phyloP scores from a whole-genome alignment of 768 basidiomycete genomes.

The Tricholoma furcatifolium region DNA sequence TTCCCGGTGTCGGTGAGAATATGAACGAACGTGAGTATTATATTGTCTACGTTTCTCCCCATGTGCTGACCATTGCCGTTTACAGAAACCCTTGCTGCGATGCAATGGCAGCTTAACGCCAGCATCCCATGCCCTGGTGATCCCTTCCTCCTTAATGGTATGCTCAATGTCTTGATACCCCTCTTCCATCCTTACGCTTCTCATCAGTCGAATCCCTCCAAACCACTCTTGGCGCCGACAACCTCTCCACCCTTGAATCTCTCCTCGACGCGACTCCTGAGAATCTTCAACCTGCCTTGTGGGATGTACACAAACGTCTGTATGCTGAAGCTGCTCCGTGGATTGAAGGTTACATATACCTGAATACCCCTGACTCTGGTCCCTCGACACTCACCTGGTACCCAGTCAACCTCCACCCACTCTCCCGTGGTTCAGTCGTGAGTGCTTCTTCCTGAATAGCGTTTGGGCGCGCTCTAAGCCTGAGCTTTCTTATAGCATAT shows the following conservation, averaged over 20 bases:
- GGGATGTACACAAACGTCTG: not conserved
- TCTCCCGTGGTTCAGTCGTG: not conserved
- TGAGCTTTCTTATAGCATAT: too few relatives aligned
- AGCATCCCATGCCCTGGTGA: not conserved
- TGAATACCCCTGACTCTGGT: not conserved
- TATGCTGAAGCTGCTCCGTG: not conserved
- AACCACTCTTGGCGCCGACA: not conserved
- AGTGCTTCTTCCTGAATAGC: not conserved
- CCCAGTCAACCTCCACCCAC: not conserved
- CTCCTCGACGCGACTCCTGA: not conserved
- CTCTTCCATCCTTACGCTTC: too few relatives aligned
- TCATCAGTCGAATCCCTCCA: not conserved
- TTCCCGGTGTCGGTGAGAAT: conserved; percentile 9
- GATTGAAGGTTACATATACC: not conserved
- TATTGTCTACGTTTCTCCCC: not conserved
- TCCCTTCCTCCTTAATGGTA: not conserved
- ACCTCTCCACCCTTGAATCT: not conserved
- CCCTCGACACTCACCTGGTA: not conserved
- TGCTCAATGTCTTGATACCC: too few relatives aligned
- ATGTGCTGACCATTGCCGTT: not conserved
- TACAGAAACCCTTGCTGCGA: not conserved
- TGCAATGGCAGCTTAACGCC: conserved; percentile 2
- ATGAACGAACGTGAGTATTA: not conserved
- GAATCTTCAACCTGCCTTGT: not conserved
- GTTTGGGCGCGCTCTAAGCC: too few relatives aligned